Conservation (phyloP, 2,329 filamentous ascomycete species). For the Penicillium sp. region DNA sequence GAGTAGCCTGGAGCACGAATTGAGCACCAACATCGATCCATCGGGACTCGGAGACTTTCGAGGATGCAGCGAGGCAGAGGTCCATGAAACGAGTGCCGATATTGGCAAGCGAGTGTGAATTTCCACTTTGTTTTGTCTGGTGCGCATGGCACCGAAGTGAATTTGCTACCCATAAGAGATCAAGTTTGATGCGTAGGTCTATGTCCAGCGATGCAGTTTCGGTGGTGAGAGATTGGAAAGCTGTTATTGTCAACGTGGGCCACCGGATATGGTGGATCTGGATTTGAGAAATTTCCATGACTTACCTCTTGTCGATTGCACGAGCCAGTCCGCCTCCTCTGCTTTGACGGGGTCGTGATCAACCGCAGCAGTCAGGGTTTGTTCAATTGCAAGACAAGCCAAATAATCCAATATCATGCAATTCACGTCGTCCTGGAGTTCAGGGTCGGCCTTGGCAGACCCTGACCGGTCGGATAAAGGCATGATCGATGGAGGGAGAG, state of each 20-base stretch:
- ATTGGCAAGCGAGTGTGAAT: constrained; percentile 40
- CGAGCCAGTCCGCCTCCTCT: constrained; percentile 26
- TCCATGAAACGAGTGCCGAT: constrained; percentile 55
- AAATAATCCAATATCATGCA: constrained; percentile 63
- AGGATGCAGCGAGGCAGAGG: constrained; percentile 47
- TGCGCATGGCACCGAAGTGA: constrained; percentile 47
- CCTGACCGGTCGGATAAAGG: background rate
- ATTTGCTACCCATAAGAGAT: constrained; percentile 52
- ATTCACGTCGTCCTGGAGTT: constrained; percentile 54
- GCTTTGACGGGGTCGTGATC: constrained; percentile 5
- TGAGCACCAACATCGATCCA: constrained; percentile 53
- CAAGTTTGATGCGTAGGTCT: constrained; percentile 53
- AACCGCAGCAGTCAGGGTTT: constrained; percentile 43
- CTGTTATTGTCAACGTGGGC: constrained; percentile 24
- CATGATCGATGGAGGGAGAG: background rate
- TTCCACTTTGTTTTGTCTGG: constrained; percentile 11
- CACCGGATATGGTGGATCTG: background rate
- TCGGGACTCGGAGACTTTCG: constrained; percentile 33
- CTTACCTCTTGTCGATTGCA: constrained; percentile 35
- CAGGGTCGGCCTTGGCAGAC: constrained; percentile 29
- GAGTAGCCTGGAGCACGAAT: constrained; percentile 55
- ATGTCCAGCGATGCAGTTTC: constrained; percentile 38
- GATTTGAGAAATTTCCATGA: background rate
- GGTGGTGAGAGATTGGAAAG: constrained; percentile 50
- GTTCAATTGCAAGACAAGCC: constrained; percentile 50